A percentile compares a stretch with the other conserved stretches of the same genome.
Conservation (phyloP, 1,284 basidiomycete species). For the Athelia sp. region DNA sequence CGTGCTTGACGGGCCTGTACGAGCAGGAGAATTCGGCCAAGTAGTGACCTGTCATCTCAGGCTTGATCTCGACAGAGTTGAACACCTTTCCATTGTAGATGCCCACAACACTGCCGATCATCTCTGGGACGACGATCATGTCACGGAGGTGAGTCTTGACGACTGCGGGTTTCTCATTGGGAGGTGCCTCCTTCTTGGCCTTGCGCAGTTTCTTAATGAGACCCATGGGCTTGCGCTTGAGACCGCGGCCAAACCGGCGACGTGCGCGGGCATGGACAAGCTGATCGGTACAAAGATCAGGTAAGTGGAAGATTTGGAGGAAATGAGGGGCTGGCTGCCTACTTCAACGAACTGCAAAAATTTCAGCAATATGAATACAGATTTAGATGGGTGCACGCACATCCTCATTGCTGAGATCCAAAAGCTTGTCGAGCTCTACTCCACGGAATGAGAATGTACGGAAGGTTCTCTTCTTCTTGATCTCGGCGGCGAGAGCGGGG, state of each 20-base stretch:
- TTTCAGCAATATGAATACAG: background rate
- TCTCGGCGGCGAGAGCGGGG: constrained; percentile 84
- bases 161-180: constrained; percentile 97
- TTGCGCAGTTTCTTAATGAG: constrained; percentile 99
- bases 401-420: constrained; percentile 95
- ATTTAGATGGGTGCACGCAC: constrained; percentile 37
- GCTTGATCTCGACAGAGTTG: constrained; percentile 98
- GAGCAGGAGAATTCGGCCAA: constrained; percentile 93
- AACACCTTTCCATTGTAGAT: constrained; percentile 99
- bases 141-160: constrained; percentile 99
- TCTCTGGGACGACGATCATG: constrained; percentile 99
- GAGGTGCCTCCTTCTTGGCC: constrained; percentile 97
- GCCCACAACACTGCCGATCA: constrained; percentile 96
- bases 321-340: constrained; percentile 20
- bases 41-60: constrained; percentile 99
- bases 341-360: constrained; percentile 68
- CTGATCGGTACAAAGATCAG: constrained; percentile 41
- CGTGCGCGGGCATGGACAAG: constrained; percentile 98
- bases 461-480: constrained; percentile 98
- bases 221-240: constrained; percentile 98
- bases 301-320: constrained; percentile 6
- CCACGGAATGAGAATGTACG: constrained; percentile 99
- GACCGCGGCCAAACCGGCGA: constrained; percentile 97
- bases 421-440: constrained; percentile 93
- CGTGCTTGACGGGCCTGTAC: constrained; percentile 99